These are phyloP conservation scores for Heritiera littoralis DNA, from an alignment of 345 rosid species.

Conservation along the genomic window DNA sequence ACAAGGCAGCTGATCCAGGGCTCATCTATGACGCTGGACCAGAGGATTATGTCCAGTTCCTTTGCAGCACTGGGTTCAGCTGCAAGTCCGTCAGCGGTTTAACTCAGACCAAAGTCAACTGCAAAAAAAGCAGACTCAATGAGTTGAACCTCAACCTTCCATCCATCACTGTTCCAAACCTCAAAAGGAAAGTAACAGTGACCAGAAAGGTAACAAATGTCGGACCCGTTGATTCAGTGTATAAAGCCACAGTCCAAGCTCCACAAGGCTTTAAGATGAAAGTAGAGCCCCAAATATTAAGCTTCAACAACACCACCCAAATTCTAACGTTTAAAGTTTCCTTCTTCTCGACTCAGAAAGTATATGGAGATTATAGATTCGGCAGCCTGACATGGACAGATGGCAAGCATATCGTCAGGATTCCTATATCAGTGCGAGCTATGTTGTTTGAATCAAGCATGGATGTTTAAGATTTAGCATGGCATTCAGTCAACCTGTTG, in stretches of 20 bases:
- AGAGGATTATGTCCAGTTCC: slow-evolving; percentile 40
- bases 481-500: neutral
- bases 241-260: slow-evolving; percentile 38
- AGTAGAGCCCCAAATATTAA: slow-evolving; percentile 44
- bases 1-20: slow-evolving; percentile 41
- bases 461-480: neutral
- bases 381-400: slow-evolving; percentile 71
- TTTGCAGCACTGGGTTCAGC: slow-evolving; percentile 45
- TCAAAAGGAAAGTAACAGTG: slow-evolving; percentile 37
- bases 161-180: slow-evolving; percentile 48
- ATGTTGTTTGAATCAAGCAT: slow-evolving; percentile 14
- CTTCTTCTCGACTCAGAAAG: slow-evolving; percentile 34
- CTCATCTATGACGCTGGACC: slow-evolving; percentile 41
- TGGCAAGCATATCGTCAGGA: slow-evolving; percentile 47
- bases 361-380: slow-evolving; percentile 45
- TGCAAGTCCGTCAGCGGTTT: slow-evolving; percentile 36
- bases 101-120: slow-evolving; percentile 28
- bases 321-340: slow-evolving; percentile 42
- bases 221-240: slow-evolving; percentile 43
- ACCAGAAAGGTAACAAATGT: slow-evolving; percentile 55
- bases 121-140: slow-evolving; percentile 31
- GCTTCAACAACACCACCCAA: slow-evolving; percentile 37
- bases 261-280: slow-evolving; percentile 42
- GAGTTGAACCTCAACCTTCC: slow-evolving; percentile 51
- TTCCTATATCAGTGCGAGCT: slow-evolving; percentile 48